Conservation (phyloP, 768 basidiomycete genomes). For the Boletus rubropictus region DNA sequence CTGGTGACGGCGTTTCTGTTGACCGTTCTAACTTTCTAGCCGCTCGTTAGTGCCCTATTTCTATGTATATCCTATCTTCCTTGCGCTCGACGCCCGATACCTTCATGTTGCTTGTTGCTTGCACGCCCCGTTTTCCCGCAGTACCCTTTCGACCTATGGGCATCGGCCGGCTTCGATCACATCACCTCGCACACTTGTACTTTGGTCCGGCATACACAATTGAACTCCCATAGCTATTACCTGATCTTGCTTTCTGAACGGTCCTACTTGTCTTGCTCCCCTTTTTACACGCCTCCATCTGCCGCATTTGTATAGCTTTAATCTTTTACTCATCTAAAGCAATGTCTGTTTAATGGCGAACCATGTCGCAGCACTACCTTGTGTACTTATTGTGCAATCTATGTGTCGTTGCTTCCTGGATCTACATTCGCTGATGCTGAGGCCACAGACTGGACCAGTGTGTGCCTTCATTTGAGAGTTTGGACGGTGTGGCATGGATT, state of each 20-base stretch:
- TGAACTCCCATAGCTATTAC: constrained; percentile 33
- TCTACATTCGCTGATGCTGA: neutral
- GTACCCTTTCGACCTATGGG: constrained; percentile 31
- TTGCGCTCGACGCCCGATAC: constrained; percentile 33
- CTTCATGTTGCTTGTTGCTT: constrained; percentile 30
- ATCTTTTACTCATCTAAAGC: constrained; percentile 36
- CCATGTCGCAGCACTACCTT: constrained; percentile 33
- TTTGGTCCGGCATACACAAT: constrained; percentile 57
- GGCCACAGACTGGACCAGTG: no score
- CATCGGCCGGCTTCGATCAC: constrained; percentile 39
- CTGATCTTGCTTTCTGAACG: constrained; percentile 34
- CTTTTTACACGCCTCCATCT: constrained; percentile 31
- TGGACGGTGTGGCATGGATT: no score
- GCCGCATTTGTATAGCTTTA: constrained; percentile 42
- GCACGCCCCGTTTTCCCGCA: constrained; percentile 36
- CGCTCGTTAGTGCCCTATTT: constrained; percentile 32
- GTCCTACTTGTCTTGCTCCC: constrained; percentile 20
- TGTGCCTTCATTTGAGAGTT: no score
- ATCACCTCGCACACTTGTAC: constrained; percentile 62
- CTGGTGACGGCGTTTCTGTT: constrained; percentile 27
- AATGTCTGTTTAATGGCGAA: constrained; percentile 38
- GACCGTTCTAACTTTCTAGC: constrained; percentile 11
- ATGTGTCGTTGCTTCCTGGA: constrained; percentile 28
- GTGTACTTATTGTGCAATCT: constrained; percentile 39
- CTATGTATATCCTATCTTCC: constrained; percentile 35